phyloP scores from a whole-genome alignment of 2,329 filamentous ascomycete genomes.

The Exophiala phaeomuriformis region DNA sequence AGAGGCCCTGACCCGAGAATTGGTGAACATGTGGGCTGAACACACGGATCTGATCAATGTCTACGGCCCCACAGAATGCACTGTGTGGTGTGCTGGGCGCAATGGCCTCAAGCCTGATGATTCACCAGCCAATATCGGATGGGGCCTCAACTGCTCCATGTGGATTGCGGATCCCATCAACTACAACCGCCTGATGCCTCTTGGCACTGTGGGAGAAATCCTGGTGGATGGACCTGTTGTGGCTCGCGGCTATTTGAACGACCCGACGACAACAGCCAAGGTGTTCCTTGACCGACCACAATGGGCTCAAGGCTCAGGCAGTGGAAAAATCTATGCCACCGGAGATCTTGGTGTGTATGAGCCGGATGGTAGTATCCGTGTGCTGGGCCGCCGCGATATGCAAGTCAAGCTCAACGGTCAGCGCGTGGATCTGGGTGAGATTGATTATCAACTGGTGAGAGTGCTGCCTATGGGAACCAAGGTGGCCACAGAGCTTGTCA shows the following conservation, averaged over 20 bases:
- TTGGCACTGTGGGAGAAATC: not conserved
- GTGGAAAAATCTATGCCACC: not conserved
- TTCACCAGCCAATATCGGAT: not conserved
- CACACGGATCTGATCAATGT: not conserved
- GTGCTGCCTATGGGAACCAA: not conserved
- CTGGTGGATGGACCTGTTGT: not conserved
- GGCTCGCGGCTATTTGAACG: not conserved
- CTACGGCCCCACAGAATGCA: not conserved
- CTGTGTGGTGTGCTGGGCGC: not conserved
- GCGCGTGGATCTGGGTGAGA: constrained; percentile 20
- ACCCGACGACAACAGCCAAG: not conserved
- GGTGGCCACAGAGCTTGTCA: not conserved
- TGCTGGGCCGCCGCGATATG: constrained; percentile 9
- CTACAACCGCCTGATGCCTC: not conserved
- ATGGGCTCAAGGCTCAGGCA: not conserved
- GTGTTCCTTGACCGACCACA: not conserved
- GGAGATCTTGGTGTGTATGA: not conserved
- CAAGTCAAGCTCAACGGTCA: constrained; percentile 26
- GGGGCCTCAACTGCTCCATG: not conserved
- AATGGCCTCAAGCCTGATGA: not conserved
- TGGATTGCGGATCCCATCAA: not conserved
- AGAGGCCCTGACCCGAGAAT: not conserved
- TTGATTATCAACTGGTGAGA: constrained; percentile 14
- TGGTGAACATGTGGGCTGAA: not conserved
- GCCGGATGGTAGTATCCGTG: not conserved